These are phyloP conservation scores for Wickerhamiella musiphila DNA, from an alignment of 805 yeast genomes.

Conservation along the genomic window DNA sequence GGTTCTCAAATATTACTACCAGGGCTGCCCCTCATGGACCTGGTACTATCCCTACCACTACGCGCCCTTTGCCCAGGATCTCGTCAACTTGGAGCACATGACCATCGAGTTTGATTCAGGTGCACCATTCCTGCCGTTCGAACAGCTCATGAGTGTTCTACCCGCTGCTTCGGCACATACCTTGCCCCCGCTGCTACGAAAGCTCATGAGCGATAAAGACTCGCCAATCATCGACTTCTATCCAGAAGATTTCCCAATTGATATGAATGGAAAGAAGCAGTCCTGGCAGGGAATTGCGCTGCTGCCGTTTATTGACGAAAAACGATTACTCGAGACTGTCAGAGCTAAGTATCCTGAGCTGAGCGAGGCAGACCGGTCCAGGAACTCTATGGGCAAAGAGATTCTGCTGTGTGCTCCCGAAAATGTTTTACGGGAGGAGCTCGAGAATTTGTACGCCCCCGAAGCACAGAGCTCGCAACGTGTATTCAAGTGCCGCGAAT, in stretches of 20 bases:
- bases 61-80: constrained; percentile 93
- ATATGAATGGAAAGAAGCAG: constrained; percentile 88
- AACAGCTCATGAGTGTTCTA: constrained; percentile 92
- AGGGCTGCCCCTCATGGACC: constrained; percentile 96
- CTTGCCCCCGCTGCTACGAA: constrained; percentile 61
- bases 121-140: constrained; percentile 75
- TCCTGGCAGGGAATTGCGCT: constrained; percentile 97
- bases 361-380: constrained; percentile 46
- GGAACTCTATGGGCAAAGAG: constrained; percentile 62
- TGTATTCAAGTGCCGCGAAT: constrained; percentile 12
- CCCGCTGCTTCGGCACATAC: constrained; percentile 80
- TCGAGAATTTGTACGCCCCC: constrained; percentile 26
- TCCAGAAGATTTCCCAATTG: constrained; percentile 76
- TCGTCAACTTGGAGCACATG: constrained; percentile 32
- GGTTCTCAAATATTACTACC: constrained; percentile 85
- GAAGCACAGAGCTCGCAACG: too few relatives aligned
- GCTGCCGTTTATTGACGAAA: constrained; percentile 77
- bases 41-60: constrained; percentile 97
- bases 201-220: constrained; percentile 71
- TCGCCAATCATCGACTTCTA: constrained; percentile 87
- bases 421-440: constrained; percentile 32
- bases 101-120: constrained; percentile 55
- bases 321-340: constrained; percentile 55
- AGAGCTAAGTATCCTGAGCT: constrained; percentile 43
- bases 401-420: constrained; percentile 49